Conservation (phyloP, 345 rosid species). For the Excoecaria agallocha region DNA sequence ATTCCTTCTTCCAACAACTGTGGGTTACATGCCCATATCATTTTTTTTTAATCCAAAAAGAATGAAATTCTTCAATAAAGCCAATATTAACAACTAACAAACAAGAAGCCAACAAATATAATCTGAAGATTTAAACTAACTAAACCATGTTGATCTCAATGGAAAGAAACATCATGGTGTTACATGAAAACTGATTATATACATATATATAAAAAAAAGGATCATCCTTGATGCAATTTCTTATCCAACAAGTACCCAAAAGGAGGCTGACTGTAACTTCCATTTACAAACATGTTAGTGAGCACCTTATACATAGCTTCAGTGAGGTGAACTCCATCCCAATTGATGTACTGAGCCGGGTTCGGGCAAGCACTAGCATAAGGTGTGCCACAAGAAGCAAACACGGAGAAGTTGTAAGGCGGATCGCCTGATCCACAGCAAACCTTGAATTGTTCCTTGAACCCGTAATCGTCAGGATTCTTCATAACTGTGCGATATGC, state of each 20-base stretch:
- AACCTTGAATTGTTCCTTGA: slow-evolving; percentile 66
- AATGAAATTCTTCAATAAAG: no score
- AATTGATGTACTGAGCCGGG: slow-evolving; percentile 64
- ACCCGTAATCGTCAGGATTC: slow-evolving; percentile 50
- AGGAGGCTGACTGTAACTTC: slow-evolving; percentile 59
- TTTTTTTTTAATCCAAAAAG: no score
- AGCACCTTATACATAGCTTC: slow-evolving; percentile 78
- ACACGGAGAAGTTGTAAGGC: slow-evolving; percentile 56
- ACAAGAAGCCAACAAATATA: no score
- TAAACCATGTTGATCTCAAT: background rate
- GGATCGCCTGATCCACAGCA: slow-evolving; percentile 82
- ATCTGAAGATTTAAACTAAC: background rate
- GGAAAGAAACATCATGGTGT: background rate
- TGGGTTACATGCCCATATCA: no score
- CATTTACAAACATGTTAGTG: slow-evolving; percentile 57
- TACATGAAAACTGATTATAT: background rate
- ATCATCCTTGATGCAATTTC: slow-evolving; percentile 32
- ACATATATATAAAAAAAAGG: background rate
- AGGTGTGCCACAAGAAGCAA: slow-evolving; percentile 59
- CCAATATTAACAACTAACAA: no score
- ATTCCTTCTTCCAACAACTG: no score
- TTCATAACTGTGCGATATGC: slow-evolving; percentile 58
- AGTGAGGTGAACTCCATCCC: slow-evolving; percentile 98
- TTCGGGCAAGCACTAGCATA: slow-evolving; percentile 42
- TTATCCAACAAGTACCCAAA: slow-evolving; percentile 46